Evolutionary conservation across 805 yeast species (phyloP), one percentile per base, ranked within the genome.

Genomic region (Zygosaccharomyces bailii): DNA sequence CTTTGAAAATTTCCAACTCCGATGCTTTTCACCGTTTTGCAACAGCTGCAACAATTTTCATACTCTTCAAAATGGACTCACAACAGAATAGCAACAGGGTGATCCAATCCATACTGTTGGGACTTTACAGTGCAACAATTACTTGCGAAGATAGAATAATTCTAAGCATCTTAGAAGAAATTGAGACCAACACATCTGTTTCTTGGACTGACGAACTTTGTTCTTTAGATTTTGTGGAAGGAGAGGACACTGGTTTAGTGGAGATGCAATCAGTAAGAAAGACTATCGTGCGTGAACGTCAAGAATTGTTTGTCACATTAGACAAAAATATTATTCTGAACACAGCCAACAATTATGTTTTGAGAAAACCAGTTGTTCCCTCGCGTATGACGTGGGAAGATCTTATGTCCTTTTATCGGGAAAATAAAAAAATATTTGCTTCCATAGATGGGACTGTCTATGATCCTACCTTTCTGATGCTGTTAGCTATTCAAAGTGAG

Each of bases 381-480:
- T 40, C 20, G 8, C 25, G 10, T 23, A 40, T 44, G 6, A 61
- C 55, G 24, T 66, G 72, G 68, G 32, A 41, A 14, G 46, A 48
- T 39, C 52, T 9, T 27, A 40, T 24, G 46, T 52, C 14, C 45
- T 54, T 11, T 56, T 61, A 41, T 17, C 16, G 35, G 6, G 11
- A 29, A 19, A 37, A 42, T 11, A 43, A 40, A 7, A 24, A 34
- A n/a, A 25, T 36, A 3, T 13, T 51, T 4, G 42, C 33, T 2
- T 29, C 34, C 27, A 43, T 51, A 2, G 67, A 67, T 35, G 49
- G 51, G 13, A 59, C 69, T 0, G 51, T 67, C 5, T 86, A 89
- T 61, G 91, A 87, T 57, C 74, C 80, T n/a, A 80, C 83, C 56
- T 86, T 89, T 55, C 54, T 89, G 29, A 60, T 86, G 48, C 67